Evolutionary conservation across 805 yeast species (phyloP).

Genomic region (Yarrowia sp.): DNA sequence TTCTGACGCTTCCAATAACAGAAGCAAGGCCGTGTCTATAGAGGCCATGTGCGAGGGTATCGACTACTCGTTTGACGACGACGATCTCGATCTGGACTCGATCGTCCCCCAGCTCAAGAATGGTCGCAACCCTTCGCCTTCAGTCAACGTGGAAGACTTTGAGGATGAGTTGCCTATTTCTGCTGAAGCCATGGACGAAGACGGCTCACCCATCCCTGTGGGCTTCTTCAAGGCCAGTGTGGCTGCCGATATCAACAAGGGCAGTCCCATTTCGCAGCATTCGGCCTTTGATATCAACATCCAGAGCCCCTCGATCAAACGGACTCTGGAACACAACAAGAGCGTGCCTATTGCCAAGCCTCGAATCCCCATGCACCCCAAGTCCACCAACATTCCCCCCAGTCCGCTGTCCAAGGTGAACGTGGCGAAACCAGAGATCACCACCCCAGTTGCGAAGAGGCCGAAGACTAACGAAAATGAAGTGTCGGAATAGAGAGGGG

Average conservation of each 20-base stretch:
- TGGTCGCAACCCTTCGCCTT: neutral
- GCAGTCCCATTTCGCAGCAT: slow-evolving; percentile 13
- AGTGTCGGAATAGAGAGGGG: too few species aligned
- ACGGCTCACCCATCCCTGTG: slow-evolving; percentile 27
- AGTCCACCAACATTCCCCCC: slow-evolving; percentile 35
- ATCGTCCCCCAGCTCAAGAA: slow-evolving; percentile 24
- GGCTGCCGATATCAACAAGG: slow-evolving; percentile 34
- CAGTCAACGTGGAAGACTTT: neutral
- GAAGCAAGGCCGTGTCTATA: slow-evolving; percentile 34
- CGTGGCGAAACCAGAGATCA: slow-evolving; percentile 14
- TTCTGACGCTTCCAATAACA: slow-evolving; percentile 10
- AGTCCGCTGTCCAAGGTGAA: slow-evolving; percentile 20
- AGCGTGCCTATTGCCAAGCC: slow-evolving; percentile 18
- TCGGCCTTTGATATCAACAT: slow-evolving; percentile 32
- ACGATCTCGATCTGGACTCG: slow-evolving; percentile 15
- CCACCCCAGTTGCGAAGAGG: slow-evolving; percentile 27
- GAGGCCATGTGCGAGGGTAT: slow-evolving; percentile 37
- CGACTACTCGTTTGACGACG: slow-evolving; percentile 33
- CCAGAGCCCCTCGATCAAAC: slow-evolving; percentile 29
- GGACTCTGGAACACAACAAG: slow-evolving; percentile 16
- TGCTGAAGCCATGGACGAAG: slow-evolving; percentile 28
- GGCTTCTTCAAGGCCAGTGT: slow-evolving; percentile 38
- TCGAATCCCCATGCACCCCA: slow-evolving; percentile 26
- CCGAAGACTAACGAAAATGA: slow-evolving; percentile 21
- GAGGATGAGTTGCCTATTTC: slow-evolving; percentile 6